Percentiles rank a stretch among this genome's conserved stretches.
phyloP scores from a whole-genome alignment of 371 early-diverging fungal species.

The Saksenaea vasiformis region DNA sequence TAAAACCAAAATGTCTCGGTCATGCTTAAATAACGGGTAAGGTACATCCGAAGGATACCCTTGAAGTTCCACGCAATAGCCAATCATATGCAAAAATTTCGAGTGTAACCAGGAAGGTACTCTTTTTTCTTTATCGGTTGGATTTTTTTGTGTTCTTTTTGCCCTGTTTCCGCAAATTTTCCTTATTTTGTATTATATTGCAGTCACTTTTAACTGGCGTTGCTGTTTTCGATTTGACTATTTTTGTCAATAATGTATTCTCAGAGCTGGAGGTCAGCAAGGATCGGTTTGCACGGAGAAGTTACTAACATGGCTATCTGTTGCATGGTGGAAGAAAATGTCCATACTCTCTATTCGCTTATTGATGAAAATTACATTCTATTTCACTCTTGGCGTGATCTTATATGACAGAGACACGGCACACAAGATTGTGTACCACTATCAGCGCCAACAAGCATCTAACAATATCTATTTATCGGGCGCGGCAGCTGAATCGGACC shows the following conservation, averaged over 20 bases:
- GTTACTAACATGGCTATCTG: no score
- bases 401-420: no score
- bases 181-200: neutral
- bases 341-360: no score
- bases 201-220: neutral
- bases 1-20: neutral
- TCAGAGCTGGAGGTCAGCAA: no score
- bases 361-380: no score
- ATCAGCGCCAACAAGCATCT: no score
- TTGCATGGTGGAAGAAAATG: no score
- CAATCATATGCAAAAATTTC: conserved; percentile 3
- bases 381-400: no score
- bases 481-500: no score
- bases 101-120: conserved; percentile 3
- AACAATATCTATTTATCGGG: no score
- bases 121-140: neutral
- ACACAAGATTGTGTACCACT: no score
- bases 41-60: conserved; percentile 3
- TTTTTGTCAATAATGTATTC: neutral
- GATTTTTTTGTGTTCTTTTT: neutral
- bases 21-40: neutral
- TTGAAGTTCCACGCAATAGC: neutral
- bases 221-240: neutral
- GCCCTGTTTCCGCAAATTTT: neutral
- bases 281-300: no score